Base-by-base conservation (phyloP, 208 protist genomes). In the Vickermania spadyakhi region DNA sequence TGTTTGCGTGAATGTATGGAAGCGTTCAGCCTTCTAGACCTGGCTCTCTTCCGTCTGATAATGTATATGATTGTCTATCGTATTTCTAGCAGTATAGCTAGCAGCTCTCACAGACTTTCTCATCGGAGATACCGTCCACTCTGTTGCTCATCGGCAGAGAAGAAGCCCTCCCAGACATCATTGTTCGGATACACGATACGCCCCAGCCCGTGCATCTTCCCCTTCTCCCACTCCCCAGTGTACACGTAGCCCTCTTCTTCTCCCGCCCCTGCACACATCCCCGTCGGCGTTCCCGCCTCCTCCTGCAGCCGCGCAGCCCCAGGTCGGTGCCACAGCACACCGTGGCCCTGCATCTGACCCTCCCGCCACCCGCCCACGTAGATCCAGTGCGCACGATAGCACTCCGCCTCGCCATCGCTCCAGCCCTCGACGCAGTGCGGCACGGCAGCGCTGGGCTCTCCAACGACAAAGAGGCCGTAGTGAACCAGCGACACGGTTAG, bases 211-310 rank as follows among this genome's bases (percentile, higher is more conserved):
- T 88, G 60, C 69, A 88, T 86, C 23, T 60, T 57, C 0, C 82
- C 87, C 1, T 84, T 84, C 30, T 91, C 84, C 55, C 85, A 94
- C 36, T 75, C 58, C 63, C 80, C 85, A 3, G 14, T 55, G 22
- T 70, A 68, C 27, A 41, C 63, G 30, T 73, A 31, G 7, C 76
- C 21, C 56, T 66, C 31, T 2, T 82, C 86, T n/a, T 45, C 30
- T 7, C 86, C 86, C 50, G 83, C 56, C 59, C 82, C 81, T 27
- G 76, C 36, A 11, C 79, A 74, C 29, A 67, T 64, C 42, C 49
- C 64, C 3, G 85, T 68, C 11, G 75, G 54, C 0, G 81, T 82
- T 23, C 68, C 64, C 18, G 36, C 7, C 36, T 45, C 36, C 36
- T 18, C 36, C 36, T 7, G 36, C 36, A 18, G 7, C 36, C 11